A percentile compares a stretch with the other conserved stretches of the same genome.
Conservation (phyloP, 2,329 filamentous ascomycete species). For the Hypocreales sp. region DNA sequence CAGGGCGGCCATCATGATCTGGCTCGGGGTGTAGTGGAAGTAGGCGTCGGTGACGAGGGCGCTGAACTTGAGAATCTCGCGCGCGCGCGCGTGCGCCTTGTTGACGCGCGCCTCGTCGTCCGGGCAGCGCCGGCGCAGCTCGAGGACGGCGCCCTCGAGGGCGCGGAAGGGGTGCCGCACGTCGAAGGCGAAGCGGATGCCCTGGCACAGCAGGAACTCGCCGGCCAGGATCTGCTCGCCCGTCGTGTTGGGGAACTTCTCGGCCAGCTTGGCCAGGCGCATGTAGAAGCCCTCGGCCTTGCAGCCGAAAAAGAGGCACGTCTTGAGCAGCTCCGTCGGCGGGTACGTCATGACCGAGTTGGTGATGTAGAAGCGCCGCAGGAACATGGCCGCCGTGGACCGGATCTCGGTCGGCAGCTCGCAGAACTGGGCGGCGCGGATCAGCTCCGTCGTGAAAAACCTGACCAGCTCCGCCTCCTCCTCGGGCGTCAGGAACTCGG, state of each 20-base stretch:
- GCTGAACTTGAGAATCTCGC: conserved; percentile 60
- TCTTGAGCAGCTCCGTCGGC: conserved; percentile 76
- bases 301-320: conserved; percentile 80
- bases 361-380: conserved; percentile 88
- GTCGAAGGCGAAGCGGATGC: conserved; percentile 84
- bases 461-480: conserved; percentile 74
- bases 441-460: conserved; percentile 52
- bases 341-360: conserved; percentile 96
- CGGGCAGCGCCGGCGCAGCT: conserved; percentile 53
- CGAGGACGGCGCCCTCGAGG: conserved; percentile 74
- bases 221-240: conserved; percentile 75
- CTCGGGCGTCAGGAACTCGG: conserved; percentile 67
- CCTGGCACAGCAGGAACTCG: conserved; percentile 86
- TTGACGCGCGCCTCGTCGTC: conserved; percentile 38
- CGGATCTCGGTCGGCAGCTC: conserved; percentile 34
- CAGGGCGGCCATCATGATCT: conserved; percentile 79
- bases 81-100: conserved; percentile 56
- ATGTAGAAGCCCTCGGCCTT: conserved; percentile 83
- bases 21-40: conserved; percentile 86
- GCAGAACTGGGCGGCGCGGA: conserved; percentile 39
- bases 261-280: conserved; percentile 47
- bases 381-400: conserved; percentile 68
- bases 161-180: conserved; percentile 82
- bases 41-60: conserved; percentile 88
- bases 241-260: conserved; percentile 53